Evolutionary conservation across 2,329 filamentous ascomycete species (phyloP), one percentile per base, ranked within the genome.

Genomic region (Colletotrichum higginsianum): DNA sequence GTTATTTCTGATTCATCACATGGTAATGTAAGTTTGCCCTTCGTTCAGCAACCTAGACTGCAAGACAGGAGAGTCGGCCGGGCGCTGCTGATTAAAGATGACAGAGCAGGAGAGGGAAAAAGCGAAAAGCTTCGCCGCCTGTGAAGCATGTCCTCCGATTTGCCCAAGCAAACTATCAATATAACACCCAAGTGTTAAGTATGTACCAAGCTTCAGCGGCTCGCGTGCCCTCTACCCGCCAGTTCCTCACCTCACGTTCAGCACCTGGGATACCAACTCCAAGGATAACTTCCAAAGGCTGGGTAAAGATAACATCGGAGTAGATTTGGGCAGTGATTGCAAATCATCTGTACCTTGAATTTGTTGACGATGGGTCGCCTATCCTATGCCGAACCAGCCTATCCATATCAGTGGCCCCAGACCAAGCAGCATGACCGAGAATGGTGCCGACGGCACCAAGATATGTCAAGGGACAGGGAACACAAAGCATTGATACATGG

Each of bases 1-100:
- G 61, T 38, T 42, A 5, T 47, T 47, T 61, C 21, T 35, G 30
- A 40, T 57, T 40, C 58, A 63, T 63, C 65, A 63, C 58, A 65
- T 38, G 55, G 55, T 56, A 21, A 35, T 26, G 64, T 56, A 30
- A 44, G 40, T 16, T 42, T 57, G 55, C 47, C 46, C 2, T 21
- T 12, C 26, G 16, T 21, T 35, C 53, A 15, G 53, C 30, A 38
- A 21, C 21, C 13, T 2, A 40, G 40, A 3, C 40, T 35, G 30
- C n/a, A 13, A 40, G 18, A 4, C 52, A 56, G 5, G 38, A 56
- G 18, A 40, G 18, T 30, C 42, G 16, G 44, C 13, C 16, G 26
- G 50, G 26, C 13, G 8, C 23, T 42, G 23, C 16, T 23, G 30
- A 15, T 23, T 47, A 26, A 47, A 47, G 15, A n/a, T n/a, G 44